A percentile compares a stretch with the other conserved stretches of the same genome.
These are phyloP conservation scores for Backusella circina DNA, from an alignment of 192 early-diverging fungal species.

Conservation along the genomic window DNA sequence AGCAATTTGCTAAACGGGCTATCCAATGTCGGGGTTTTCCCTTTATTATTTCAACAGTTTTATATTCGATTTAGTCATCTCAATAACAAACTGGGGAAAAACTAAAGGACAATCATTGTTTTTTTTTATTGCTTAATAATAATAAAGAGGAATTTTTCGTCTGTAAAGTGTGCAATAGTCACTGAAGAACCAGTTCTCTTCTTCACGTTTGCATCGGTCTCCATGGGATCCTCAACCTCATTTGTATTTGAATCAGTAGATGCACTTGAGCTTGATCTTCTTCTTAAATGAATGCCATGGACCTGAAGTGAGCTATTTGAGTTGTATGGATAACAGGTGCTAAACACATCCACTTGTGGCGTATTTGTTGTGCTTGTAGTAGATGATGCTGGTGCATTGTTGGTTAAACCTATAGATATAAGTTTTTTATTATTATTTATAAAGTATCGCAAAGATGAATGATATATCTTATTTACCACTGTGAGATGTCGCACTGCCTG, in stretches of 20 bases:
- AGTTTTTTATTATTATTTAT: too few species aligned
- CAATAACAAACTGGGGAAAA: neutral
- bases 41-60: neutral
- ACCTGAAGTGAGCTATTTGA: slow-evolving; percentile 7
- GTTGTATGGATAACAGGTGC: slow-evolving; percentile 7
- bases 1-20: too few species aligned
- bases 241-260: slow-evolving; percentile 7
- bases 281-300: slow-evolving; percentile 1
- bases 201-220: neutral
- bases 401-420: neutral
- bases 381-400: neutral
- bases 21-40: neutral
- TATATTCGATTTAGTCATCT: neutral
- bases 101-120: neutral
- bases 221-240: neutral
- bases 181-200: neutral
- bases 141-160: too few species aligned
- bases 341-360: neutral
- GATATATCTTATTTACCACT: neutral
- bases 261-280: slow-evolving; percentile 23
- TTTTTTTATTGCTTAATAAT: neutral
- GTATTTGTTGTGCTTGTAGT: slow-evolving; percentile 5
- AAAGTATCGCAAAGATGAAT: neutral
- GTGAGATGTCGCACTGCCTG: neutral
- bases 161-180: slow-evolving; percentile 1